These are phyloP conservation scores for Abrus pulchellus DNA, from an alignment of 306 rosid genomes.

Conservation along the genomic window DNA sequence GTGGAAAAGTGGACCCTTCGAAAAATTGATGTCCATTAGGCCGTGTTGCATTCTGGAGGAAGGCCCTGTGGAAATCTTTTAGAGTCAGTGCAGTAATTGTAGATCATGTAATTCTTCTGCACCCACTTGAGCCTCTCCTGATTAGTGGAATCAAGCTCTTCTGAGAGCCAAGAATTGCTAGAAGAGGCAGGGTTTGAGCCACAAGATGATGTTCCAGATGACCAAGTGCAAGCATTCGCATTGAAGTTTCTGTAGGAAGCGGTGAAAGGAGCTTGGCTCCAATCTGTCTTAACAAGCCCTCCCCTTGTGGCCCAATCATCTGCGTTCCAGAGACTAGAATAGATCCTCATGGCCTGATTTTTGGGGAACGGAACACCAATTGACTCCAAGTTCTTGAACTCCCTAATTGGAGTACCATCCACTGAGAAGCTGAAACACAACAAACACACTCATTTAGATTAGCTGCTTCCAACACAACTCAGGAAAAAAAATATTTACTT, in stretches of 20 bases:
- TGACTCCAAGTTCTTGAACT: conserved; percentile 75
- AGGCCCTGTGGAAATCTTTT: conserved; percentile 48
- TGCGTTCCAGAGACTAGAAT: conserved; percentile 75
- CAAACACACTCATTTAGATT: neutral
- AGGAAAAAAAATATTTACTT: neutral
- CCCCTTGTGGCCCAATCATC: conserved; percentile 91
- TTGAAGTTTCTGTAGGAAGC: conserved; percentile 73
- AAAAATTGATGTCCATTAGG: neutral
- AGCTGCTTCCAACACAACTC: neutral
- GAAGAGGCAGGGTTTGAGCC: conserved; percentile 14
- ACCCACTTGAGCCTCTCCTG: conserved; percentile 58
- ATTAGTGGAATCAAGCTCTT: conserved; percentile 51
- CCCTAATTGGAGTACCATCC: conserved; percentile 74
- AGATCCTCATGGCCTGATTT: conserved; percentile 69
- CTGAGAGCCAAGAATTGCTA: conserved; percentile 47
- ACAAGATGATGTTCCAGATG: conserved; percentile 63
- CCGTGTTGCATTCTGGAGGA: conserved; percentile 42
- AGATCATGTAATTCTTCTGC: conserved; percentile 72
- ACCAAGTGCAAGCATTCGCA: conserved; percentile 60
- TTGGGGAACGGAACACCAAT: conserved; percentile 70
- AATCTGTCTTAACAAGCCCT: conserved; percentile 78
- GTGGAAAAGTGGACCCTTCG: neutral
- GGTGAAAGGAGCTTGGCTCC: conserved; percentile 71
- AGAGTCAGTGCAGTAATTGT: conserved; percentile 59
- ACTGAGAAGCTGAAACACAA: conserved; percentile 60